Evolutionary conservation across 176 grass and related monocot genomes (phyloP), one percentile per base, ranked within the genome.

Genomic region (Areca catechu): DNA sequence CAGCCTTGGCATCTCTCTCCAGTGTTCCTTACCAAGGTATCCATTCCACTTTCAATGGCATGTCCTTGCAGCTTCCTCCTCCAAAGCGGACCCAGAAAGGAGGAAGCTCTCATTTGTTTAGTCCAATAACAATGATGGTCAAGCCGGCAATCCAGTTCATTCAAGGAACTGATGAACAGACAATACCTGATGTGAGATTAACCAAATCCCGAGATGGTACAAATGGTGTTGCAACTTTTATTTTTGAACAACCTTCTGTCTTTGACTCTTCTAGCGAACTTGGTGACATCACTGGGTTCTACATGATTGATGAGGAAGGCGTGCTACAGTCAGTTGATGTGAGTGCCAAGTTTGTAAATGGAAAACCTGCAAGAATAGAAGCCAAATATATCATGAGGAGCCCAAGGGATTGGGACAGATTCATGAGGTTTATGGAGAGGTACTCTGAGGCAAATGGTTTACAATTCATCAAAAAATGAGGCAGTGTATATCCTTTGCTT

Each of bases 401-500:
- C 15, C 54, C 80, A 16, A 15, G 67, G 9, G 89, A 95, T 0
- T 95, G 89, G 89, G 89, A 95, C 71, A 77, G 89, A 58, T 95
- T 95, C 74, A 95, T 85, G 89, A 72, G 81, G 56, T 95, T 95
- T 77, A 88, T 95, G 89, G 89, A 95, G 80, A 80, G 89, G 24
- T 95, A 95, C 74, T 95, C 89, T 53, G 74, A 82, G 74, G 89
- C 81, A 56, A 95, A 95, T 43, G 84, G 84, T 19, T 78, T 88
- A 29, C 77, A 88, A 73, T 95, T 95, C 71, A 74, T 95, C 67
- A 95, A 88, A 60, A 95, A 95, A 53, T 83, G 64, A 73, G 9
- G 15, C 43, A 9, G 59, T 28, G 27, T 5, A 6, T 43, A 43
- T 43, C 34, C 34, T 12, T 43, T 43, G 14, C 34, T 43, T 10